phyloP scores from a whole-genome alignment of 2,329 filamentous ascomycete species.

The Parasarocladium wereldwijsianum region DNA sequence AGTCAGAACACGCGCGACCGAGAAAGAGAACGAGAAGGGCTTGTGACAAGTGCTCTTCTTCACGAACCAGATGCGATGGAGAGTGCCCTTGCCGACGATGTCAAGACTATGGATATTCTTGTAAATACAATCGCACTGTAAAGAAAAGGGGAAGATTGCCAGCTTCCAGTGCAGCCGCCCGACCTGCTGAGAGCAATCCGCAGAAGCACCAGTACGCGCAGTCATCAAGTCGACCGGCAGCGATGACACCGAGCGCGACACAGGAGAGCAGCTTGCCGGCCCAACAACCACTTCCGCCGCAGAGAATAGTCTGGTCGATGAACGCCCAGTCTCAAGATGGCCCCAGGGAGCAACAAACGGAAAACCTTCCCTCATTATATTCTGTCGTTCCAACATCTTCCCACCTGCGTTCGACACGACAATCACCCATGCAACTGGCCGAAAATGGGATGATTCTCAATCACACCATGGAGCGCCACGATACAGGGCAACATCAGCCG shows the following conservation, averaged over 20 bases:
- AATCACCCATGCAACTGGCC: slow-evolving; percentile 3
- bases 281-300: background rate
- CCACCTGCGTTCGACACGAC: background rate
- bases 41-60: slow-evolving; percentile 21
- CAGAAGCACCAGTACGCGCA: slow-evolving; percentile 1
- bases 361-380: slow-evolving; percentile 2
- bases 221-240: slow-evolving; percentile 3
- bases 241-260: too few species aligned
- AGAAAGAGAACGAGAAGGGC: slow-evolving; percentile 15
- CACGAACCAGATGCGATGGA: slow-evolving; percentile 27
- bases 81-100: slow-evolving; percentile 22
- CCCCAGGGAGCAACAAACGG: slow-evolving; percentile 1
- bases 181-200: slow-evolving; percentile 4
- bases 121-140: slow-evolving; percentile 20
- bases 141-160: slow-evolving; percentile 22
- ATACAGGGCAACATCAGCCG: too few species aligned
- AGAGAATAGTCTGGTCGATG: background rate
- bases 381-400: slow-evolving; percentile 1
- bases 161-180: slow-evolving; percentile 7
- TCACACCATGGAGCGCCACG: background rate
- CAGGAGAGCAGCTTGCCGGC: too few species aligned
- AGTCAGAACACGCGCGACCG: slow-evolving; percentile 11
- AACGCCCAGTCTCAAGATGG: background rate
- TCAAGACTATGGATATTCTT: slow-evolving; percentile 22
- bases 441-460: slow-evolving; percentile 3